Conservation (phyloP, 306 rosid genomes). For the Trifolium subterraneum region DNA sequence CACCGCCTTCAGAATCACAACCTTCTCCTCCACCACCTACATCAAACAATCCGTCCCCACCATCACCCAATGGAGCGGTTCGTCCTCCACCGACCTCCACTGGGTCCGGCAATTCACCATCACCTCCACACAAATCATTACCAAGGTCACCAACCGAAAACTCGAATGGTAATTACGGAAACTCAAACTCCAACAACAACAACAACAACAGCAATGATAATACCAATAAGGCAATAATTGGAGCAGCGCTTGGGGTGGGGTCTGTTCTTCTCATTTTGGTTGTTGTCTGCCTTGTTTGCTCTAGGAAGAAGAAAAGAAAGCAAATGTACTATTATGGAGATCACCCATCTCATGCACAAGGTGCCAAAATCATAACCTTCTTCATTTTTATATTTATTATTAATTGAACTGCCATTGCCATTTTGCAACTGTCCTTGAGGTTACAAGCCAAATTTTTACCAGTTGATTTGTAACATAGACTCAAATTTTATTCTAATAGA, state of each 20-base stretch:
- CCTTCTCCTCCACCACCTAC: constrained; percentile 48
- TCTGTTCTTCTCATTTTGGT: constrained; percentile 45
- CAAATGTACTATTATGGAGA: constrained; percentile 60
- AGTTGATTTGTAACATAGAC: not conserved
- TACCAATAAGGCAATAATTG: constrained; percentile 43
- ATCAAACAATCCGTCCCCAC: constrained; percentile 32
- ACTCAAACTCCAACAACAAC: not conserved
- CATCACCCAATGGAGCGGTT: constrained; percentile 23
- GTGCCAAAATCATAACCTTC: constrained; percentile 38
- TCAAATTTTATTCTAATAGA: not conserved
- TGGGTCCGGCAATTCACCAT: not conserved
- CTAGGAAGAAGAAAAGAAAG: constrained; percentile 61
- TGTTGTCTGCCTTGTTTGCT: constrained; percentile 47
- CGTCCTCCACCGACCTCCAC: constrained; percentile 14
- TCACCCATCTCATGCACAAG: constrained; percentile 50
- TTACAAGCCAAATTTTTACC: not conserved
- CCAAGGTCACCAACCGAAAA: not conserved
- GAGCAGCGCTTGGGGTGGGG: constrained; percentile 54
- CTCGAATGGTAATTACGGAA: not conserved
- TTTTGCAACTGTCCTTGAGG: not conserved
- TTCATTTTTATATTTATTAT: not conserved
- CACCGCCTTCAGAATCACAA: constrained; percentile 26
- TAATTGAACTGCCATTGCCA: not conserved
- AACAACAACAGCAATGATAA: not conserved
- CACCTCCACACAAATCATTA: constrained; percentile 33